Evolutionary conservation across 108 stramenopile species (phyloP).

Genomic region (Nannochloropsis salina): DNA sequence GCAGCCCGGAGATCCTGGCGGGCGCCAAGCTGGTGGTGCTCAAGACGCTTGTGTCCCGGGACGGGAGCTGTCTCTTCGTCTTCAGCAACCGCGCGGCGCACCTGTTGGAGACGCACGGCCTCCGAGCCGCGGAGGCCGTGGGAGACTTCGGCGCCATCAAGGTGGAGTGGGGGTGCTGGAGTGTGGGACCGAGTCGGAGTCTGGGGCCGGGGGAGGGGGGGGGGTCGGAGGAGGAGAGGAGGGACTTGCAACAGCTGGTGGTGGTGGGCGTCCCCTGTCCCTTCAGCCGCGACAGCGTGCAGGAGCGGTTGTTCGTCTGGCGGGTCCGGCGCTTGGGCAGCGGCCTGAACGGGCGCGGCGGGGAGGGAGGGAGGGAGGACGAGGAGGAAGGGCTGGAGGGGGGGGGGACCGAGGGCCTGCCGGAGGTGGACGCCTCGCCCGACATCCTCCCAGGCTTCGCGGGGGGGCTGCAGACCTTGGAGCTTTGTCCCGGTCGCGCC

Average conservation of each 20-base stretch:
- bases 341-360: not conserved
- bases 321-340: not conserved
- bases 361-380: not conserved
- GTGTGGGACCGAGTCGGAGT: not conserved
- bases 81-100: not conserved
- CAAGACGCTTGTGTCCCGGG: not conserved
- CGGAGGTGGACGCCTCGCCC: not conserved
- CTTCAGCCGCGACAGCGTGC: not conserved
- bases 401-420: not conserved
- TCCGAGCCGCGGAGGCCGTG: not conserved
- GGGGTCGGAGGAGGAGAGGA: not conserved
- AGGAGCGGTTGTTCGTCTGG: not conserved
- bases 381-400: not conserved
- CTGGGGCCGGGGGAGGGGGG: not conserved
- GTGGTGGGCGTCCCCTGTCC: not conserved
- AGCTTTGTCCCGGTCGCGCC: not conserved
- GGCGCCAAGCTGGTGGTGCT: not conserved
- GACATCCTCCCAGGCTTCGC: not conserved
- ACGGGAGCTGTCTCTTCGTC: not conserved
- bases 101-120: not conserved
- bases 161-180: slow-evolving; percentile 9
- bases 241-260: not conserved
- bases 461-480: not conserved
- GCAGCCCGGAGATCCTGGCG: not conserved
- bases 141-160: not conserved